phyloP scores from a whole-genome alignment of 106 monocot genomes.

The Phalaenopsis equestris region DNA sequence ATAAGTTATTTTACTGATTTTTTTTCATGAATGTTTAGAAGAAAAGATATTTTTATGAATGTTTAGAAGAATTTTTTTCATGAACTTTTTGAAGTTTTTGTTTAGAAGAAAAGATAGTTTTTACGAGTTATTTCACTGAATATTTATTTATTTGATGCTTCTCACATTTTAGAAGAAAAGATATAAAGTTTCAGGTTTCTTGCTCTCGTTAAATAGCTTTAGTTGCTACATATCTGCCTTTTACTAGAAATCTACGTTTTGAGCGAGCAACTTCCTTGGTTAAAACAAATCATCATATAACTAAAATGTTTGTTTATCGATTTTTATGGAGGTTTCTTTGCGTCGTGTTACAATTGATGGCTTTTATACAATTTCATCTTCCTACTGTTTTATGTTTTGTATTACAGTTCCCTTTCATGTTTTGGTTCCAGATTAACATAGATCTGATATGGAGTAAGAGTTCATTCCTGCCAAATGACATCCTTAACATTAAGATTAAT shows the following conservation, averaged over 20 bases:
- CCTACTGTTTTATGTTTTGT: neutral
- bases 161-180: no score
- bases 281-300: neutral
- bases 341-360: neutral
- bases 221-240: neutral
- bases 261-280: neutral
- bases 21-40: neutral
- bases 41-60: no score
- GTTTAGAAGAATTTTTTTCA: no score
- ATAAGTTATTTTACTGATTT: neutral
- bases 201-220: neutral
- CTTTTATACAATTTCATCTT: neutral
- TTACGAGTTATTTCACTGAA: no score
- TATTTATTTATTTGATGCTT: no score
- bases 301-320: neutral
- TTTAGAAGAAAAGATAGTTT: no score
- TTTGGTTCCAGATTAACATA: no score
- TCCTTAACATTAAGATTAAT: neutral
- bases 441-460: no score
- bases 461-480: neutral
- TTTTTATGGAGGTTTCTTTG: neutral
- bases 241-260: neutral
- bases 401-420: neutral
- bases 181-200: neutral
- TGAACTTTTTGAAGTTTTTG: no score